Evolutionary conservation across 2,329 filamentous ascomycete species (phyloP), one percentile per base, ranked within the genome.

Genomic region (Penicillium expansum): DNA sequence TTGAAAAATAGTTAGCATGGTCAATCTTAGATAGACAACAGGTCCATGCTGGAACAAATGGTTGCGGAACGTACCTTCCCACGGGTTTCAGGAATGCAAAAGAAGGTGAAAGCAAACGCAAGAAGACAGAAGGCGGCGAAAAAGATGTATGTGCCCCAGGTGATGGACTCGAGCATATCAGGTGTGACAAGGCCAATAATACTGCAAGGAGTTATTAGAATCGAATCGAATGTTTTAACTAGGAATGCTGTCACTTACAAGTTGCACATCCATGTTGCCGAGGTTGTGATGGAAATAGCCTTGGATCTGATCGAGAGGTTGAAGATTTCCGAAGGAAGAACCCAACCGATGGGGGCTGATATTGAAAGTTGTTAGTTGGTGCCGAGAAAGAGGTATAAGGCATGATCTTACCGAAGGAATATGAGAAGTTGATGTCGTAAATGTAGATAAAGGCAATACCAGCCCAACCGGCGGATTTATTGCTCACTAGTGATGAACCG

Each of bases 321-420:
- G 60, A 75, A 76, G 9, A 76, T 73, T 55, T 76, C 74, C 2
- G 71, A 73, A 6, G 71, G 70, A n/a, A 76, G 64, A 35, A 76
- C 71, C 73, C 73, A 75, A 32, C 69, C 70, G 32, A 75, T 71
- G 9, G 71, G 71, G 11, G 71, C 73, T 74, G 18, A 14, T 18
- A 11, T n/a, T 11, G 20, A 29, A 24, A 20, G n/a, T n/a, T n/a
- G n/a, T n/a, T n/a, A n/a, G n/a, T n/a, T n/a, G n/a, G n/a, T n/a
- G n/a, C n/a, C n/a, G n/a, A n/a, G n/a, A n/a, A n/a, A n/a, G n/a
- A n/a, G n/a, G n/a, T n/a, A n/a, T n/a, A n/a, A n/a, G n/a, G n/a
- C n/a, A n/a, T n/a, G n/a, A n/a, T n/a, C n/a, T n/a, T n/a, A n/a
- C n/a, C n/a, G n/a, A n/a, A n/a, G n/a, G n/a, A n/a, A n/a, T n/a